phyloP scores from a whole-genome alignment of 2,329 filamentous ascomycete genomes.

The Fusarium ambrosium region DNA sequence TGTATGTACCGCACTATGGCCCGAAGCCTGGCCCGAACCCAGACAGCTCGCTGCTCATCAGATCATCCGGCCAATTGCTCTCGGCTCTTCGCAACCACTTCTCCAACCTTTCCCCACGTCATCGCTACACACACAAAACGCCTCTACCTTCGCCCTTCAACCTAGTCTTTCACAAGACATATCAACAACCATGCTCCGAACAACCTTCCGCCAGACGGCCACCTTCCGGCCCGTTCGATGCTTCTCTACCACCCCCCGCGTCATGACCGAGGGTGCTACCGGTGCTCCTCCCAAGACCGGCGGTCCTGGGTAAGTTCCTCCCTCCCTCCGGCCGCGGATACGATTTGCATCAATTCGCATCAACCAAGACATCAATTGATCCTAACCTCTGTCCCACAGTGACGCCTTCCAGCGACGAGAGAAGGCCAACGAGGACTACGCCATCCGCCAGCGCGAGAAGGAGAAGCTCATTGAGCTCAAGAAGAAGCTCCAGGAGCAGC shows the following conservation, averaged over 20 bases:
- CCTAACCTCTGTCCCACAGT: conserved; percentile 59
- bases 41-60: conserved; percentile 38
- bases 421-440: conserved; percentile 85
- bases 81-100: conserved; percentile 24
- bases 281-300: conserved; percentile 70
- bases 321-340: not conserved
- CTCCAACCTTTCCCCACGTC: conserved; percentile 43
- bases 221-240: conserved; percentile 68
- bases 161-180: conserved; percentile 16
- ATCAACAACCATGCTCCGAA: conserved; percentile 73
- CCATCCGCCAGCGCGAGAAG: conserved; percentile 88
- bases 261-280: conserved; percentile 79
- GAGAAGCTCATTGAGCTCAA: conserved; percentile 87
- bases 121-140: conserved; percentile 43
- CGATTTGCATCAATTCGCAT: conserved; percentile 23
- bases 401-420: conserved; percentile 96
- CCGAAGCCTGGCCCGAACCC: conserved; percentile 15
- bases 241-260: conserved; percentile 74
- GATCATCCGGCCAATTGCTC: conserved; percentile 43
- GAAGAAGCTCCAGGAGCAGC: conserved; percentile 81
- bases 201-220: conserved; percentile 69
- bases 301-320: conserved; percentile 64
- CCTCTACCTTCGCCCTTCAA: conserved; percentile 22
- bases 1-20: conserved; percentile 33
- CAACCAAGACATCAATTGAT: not conserved